These are phyloP conservation scores for Sambucus nigra DNA, from an alignment of 129 eudicot species.

Conservation along the genomic window DNA sequence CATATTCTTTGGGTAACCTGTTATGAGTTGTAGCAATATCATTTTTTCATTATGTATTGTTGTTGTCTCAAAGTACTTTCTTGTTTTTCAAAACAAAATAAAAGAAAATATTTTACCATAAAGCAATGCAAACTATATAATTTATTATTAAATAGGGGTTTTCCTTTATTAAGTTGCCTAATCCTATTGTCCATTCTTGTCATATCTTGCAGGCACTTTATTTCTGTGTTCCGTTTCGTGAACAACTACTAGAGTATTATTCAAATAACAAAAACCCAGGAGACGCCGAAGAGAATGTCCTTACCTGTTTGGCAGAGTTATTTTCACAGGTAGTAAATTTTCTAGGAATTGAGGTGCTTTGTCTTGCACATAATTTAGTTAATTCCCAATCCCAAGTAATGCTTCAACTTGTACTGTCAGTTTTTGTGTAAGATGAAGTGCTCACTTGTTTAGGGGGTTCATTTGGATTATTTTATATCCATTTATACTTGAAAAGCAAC, in stretches of 20 bases:
- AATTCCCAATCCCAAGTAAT: background rate
- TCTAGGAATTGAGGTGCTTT: background rate
- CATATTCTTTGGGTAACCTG: background rate
- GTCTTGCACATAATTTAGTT: background rate
- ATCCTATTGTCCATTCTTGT: slow-evolving; percentile 1
- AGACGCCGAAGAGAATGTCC: slow-evolving; percentile 72
- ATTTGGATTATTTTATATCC: too few species aligned
- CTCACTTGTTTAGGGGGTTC: too few species aligned
- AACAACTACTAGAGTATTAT: slow-evolving; percentile 69
- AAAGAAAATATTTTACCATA: background rate
- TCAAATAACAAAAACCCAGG: slow-evolving; percentile 50
- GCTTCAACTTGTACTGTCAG: background rate
- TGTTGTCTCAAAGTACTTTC: background rate
- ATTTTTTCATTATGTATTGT: background rate
- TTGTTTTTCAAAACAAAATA: background rate
- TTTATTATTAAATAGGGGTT: slow-evolving; percentile 4
- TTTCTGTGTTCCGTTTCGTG: slow-evolving; percentile 89
- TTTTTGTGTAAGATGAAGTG: background rate
- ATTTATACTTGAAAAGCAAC: too few species aligned
- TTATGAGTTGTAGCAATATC: background rate
- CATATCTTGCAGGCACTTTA: slow-evolving; percentile 65
- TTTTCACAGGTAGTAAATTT: slow-evolving; percentile 51
- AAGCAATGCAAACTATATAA: background rate
- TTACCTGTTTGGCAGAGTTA: slow-evolving; percentile 78
- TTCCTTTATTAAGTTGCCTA: slow-evolving; percentile 4